Percentiles rank a stretch among this genome's conserved stretches.
Evolutionary conservation across 306 rosid genomes (phyloP).

Genomic region (Rosa rugosa): DNA sequence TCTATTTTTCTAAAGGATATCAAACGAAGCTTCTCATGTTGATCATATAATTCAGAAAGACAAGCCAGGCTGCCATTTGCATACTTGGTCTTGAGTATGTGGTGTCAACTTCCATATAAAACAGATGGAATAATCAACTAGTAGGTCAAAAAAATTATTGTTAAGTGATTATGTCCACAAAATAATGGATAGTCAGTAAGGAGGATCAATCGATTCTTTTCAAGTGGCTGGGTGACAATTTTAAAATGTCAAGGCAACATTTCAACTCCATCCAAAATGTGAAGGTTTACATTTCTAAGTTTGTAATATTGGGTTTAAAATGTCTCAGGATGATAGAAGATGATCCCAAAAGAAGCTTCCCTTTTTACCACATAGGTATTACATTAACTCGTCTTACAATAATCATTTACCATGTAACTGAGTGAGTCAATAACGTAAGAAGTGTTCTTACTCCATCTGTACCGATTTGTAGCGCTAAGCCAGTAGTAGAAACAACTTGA

Average conservation of each 20-base stretch:
- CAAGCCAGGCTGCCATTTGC: not conserved
- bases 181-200: not conserved
- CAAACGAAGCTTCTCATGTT: not conserved
- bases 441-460: not conserved
- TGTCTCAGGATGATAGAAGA: not conserved
- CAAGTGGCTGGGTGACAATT: not conserved
- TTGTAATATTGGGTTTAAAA: not conserved
- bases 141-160: not conserved
- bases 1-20: not conserved
- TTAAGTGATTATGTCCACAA: not conserved
- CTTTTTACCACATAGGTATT: not conserved
- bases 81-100: not conserved
- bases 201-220: not conserved
- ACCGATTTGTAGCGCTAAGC: not conserved
- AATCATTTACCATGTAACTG: not conserved
- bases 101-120: not conserved
- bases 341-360: not conserved
- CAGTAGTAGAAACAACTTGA: conserved; percentile 17
- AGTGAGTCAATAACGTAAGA: not conserved
- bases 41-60: not conserved
- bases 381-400: not conserved
- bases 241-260: not conserved
- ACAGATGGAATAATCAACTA: not conserved
- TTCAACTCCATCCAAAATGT: not conserved
- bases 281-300: not conserved